Evolutionary conservation across 352 stramenopile species (phyloP).

Genomic region (Pythium chondricola): DNA sequence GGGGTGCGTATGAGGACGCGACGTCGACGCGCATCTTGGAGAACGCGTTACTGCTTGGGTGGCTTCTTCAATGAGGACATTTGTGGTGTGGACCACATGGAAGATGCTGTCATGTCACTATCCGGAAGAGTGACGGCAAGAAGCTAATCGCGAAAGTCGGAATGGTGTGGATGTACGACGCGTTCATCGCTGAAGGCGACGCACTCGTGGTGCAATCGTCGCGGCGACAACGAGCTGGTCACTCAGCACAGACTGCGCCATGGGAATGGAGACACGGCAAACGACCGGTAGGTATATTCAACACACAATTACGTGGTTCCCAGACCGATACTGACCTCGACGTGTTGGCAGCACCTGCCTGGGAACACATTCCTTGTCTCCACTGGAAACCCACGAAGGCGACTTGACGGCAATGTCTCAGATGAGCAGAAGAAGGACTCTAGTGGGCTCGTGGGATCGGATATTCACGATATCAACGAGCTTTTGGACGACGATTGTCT

Average conservation of each 20-base stretch:
- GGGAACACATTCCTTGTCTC: slow-evolving; percentile 70
- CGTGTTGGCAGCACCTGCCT: slow-evolving; percentile 35
- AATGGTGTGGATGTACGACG: slow-evolving; percentile 41
- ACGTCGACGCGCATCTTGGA: slow-evolving; percentile 5
- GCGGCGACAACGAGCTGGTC: not conserved
- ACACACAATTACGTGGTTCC: too few species aligned
- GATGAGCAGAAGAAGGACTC: too few species aligned
- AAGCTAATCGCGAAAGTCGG: not conserved
- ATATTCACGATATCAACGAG: slow-evolving; percentile 11
- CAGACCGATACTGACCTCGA: too few species aligned
- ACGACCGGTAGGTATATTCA: slow-evolving; percentile 30
- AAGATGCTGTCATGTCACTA: not conserved
- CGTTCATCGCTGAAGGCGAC: slow-evolving; percentile 42
- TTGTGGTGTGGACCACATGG: slow-evolving; percentile 7
- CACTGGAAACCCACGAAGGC: slow-evolving; percentile 22
- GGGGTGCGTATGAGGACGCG: not conserved
- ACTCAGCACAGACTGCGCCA: slow-evolving; percentile 8
- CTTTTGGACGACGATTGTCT: slow-evolving; percentile 12
- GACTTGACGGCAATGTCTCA: too few species aligned
- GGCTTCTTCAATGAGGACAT: slow-evolving; percentile 12
- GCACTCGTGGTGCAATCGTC: slow-evolving; percentile 36
- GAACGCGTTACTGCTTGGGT: not conserved
- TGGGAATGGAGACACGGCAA: slow-evolving; percentile 61
- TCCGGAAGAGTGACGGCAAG: not conserved
- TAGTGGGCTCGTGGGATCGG: too few species aligned